Evolutionary conservation across 768 basidiomycete species (phyloP).

Genomic region (Trametes cubensis): DNA sequence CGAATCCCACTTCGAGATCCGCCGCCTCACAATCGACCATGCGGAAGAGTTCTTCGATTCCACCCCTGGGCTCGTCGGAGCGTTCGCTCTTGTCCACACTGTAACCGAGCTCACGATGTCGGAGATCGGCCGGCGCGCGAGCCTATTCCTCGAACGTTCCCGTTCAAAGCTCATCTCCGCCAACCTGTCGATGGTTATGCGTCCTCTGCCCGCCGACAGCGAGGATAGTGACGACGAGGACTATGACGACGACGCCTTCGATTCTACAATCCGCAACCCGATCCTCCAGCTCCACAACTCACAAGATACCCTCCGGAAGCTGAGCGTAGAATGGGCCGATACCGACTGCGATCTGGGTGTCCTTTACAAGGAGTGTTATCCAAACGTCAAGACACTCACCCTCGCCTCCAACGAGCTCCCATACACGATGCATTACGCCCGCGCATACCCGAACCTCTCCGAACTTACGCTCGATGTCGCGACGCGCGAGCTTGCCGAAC

Average conservation of each 20-base stretch:
- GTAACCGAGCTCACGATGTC: background rate
- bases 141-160: background rate
- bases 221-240: background rate
- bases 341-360: background rate
- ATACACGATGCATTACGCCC: background rate
- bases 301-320: background rate
- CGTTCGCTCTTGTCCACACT: background rate
- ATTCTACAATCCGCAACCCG: background rate
- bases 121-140: background rate
- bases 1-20: background rate
- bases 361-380: background rate
- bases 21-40: background rate
- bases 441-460: background rate
- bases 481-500: background rate
- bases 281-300: slow-evolving; percentile 4
- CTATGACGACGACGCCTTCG: background rate
- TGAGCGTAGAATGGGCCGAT: background rate
- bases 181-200: background rate
- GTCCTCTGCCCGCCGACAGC: background rate
- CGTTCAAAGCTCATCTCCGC: background rate
- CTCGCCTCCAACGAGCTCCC: background rate
- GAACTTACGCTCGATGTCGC: background rate
- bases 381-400: background rate
- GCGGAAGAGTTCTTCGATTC: slow-evolving; percentile 8
- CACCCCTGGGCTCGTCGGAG: background rate